Conservation (phyloP, 805 yeast species). For the Nakazawaea siamensis region DNA sequence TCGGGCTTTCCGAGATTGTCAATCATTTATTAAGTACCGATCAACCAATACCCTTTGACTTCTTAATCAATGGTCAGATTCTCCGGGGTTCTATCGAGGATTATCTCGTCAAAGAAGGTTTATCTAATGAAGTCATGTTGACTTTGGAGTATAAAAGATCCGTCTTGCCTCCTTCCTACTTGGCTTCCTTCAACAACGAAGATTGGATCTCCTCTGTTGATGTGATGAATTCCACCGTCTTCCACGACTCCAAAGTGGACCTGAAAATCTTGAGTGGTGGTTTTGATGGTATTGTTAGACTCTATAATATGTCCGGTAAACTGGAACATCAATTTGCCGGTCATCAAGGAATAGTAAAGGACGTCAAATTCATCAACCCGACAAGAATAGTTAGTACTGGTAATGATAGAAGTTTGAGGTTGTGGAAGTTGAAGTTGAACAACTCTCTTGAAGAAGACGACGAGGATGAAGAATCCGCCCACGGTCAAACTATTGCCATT, state of each 20-base stretch:
- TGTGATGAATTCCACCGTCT: conserved; percentile 26
- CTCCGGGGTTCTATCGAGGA: conserved; percentile 74
- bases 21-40: conserved; percentile 69
- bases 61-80: conserved; percentile 77
- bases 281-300: conserved; percentile 89
- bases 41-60: conserved; percentile 82
- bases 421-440: conserved; percentile 66
- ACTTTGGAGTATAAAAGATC: conserved; percentile 87
- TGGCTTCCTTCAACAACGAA: conserved; percentile 83
- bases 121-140: conserved; percentile 74
- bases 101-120: conserved; percentile 66
- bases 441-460: conserved; percentile 23
- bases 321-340: conserved; percentile 78
- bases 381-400: conserved; percentile 79
- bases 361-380: conserved; percentile 71
- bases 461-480: conserved; percentile 31
- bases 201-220: conserved; percentile 90
- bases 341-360: conserved; percentile 79
- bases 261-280: conserved; percentile 77
- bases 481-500: conserved; percentile 73
- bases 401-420: conserved; percentile 78
- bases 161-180: conserved; percentile 86
- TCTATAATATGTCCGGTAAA: conserved; percentile 76
- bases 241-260: conserved; percentile 23
- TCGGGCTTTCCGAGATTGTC: conserved; percentile 90